Evolutionary conservation across 2,329 filamentous ascomycete genomes (phyloP).

Genomic region (Purpureocillium lavendulum): DNA sequence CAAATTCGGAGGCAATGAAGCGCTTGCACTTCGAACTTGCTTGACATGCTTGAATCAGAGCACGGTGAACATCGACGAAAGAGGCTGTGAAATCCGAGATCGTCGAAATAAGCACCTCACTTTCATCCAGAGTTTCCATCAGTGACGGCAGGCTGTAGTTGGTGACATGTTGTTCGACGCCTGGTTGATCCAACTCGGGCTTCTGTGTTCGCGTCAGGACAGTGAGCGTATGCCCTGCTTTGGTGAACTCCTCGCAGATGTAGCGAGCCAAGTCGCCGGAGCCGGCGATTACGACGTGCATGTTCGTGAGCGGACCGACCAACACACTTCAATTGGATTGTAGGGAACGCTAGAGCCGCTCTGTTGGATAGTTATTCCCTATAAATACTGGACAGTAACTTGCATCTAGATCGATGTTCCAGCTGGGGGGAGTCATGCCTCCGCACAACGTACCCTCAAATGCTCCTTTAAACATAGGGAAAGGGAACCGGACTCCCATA

Average conservation of each 20-base stretch:
- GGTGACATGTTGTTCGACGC: neutral
- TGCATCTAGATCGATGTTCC: no score
- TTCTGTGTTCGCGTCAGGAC: constrained; percentile 8
- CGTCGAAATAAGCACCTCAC: constrained; percentile 7
- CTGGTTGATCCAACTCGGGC: constrained; percentile 3
- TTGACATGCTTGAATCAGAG: constrained; percentile 9
- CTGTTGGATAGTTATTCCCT: no score
- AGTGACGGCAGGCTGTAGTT: constrained; percentile 2
- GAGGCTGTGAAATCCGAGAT: constrained; percentile 7
- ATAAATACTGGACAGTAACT: no score
- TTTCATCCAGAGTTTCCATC: constrained; percentile 3
- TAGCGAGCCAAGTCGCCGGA: constrained; percentile 9
- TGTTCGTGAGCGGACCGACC: neutral
- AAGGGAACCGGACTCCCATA: no score
- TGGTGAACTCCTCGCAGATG: constrained; percentile 7
- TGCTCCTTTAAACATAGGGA: no score
- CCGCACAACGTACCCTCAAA: no score
- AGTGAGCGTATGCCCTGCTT: constrained; percentile 5
- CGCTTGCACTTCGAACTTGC: constrained; percentile 7
- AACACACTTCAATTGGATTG: no score
- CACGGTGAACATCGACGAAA: constrained; percentile 7
- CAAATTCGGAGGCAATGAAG: constrained; percentile 11
- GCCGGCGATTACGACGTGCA: constrained; percentile 7
- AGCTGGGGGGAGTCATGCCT: no score
- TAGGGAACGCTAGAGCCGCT: no score